Percentiles rank a stretch among this genome's conserved stretches.
phyloP scores from a whole-genome alignment of 176 grass and related monocot species.

The Urochloa ruziziensis region DNA sequence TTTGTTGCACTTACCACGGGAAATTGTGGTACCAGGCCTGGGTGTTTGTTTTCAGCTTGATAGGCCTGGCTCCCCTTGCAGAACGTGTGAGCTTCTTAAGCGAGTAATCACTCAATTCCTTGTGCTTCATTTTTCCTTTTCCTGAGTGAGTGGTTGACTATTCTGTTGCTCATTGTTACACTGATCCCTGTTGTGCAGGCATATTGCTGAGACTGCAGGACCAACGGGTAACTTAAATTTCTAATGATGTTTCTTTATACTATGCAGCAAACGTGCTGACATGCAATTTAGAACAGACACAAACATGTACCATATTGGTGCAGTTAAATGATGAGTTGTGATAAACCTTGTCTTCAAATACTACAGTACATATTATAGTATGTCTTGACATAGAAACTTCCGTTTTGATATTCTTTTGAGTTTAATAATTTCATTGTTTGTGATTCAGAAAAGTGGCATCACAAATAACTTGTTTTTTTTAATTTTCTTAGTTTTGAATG shows the following conservation, averaged over 20 bases:
- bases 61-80: constrained; percentile 61
- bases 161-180: neutral
- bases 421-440: neutral
- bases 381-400: neutral
- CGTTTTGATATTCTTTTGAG: neutral
- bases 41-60: constrained; percentile 67
- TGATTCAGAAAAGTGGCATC: neutral
- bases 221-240: constrained; percentile 46
- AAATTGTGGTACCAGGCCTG: constrained; percentile 44
- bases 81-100: constrained; percentile 80
- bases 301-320: neutral
- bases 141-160: neutral
- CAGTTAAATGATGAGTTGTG: neutral
- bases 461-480: neutral
- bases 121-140: neutral
- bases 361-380: neutral
- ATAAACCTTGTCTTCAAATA: neutral
- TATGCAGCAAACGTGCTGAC: neutral
- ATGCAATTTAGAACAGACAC: neutral
- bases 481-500: neutral
- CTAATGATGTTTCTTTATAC: neutral
- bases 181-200: constrained; percentile 36
- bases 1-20: neutral
- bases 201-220: constrained; percentile 49
- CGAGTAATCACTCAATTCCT: constrained; percentile 47